Percentiles rank a stretch among this genome's conserved stretches.
Conservation (phyloP, 2,329 filamentous ascomycete species). For the Colletotrichum tofieldiae region DNA sequence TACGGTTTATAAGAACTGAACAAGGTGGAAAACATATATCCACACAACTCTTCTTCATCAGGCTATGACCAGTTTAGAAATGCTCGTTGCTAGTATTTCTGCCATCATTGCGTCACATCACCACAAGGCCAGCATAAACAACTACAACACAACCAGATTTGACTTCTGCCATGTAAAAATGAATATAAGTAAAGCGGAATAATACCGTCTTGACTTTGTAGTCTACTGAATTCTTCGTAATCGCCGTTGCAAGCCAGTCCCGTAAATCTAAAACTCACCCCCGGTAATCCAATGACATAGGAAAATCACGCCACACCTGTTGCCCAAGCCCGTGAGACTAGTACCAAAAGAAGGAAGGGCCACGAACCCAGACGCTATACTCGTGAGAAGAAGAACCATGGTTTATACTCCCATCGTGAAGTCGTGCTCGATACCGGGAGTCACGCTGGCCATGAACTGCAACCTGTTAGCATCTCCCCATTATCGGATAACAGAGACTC, state of each 20-base stretch:
- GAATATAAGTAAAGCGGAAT: background rate
- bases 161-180: no score
- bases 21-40: background rate
- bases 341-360: background rate
- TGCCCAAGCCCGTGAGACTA: background rate
- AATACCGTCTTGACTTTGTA: conserved; percentile 29
- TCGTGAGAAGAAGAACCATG: background rate
- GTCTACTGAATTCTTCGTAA: conserved; percentile 35
- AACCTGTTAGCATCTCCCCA: conserved; percentile 46
- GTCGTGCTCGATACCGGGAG: conserved; percentile 96
- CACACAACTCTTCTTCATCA: background rate
- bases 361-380: background rate
- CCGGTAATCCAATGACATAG: conserved; percentile 31
- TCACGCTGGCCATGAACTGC: conserved; percentile 88
- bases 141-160: no score
- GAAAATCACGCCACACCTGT: conserved; percentile 5
- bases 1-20: background rate
- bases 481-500: background rate
- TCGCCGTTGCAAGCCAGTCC: conserved; percentile 18
- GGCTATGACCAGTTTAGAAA: background rate
- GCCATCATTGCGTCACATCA: background rate
- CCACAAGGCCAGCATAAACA: background rate
- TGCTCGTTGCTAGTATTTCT: background rate
- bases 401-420: conserved; percentile 93
- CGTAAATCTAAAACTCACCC: conserved; percentile 19